These are phyloP conservation scores for Linaria vulgaris DNA, from an alignment of 257 asterid species.

Conservation along the genomic window DNA sequence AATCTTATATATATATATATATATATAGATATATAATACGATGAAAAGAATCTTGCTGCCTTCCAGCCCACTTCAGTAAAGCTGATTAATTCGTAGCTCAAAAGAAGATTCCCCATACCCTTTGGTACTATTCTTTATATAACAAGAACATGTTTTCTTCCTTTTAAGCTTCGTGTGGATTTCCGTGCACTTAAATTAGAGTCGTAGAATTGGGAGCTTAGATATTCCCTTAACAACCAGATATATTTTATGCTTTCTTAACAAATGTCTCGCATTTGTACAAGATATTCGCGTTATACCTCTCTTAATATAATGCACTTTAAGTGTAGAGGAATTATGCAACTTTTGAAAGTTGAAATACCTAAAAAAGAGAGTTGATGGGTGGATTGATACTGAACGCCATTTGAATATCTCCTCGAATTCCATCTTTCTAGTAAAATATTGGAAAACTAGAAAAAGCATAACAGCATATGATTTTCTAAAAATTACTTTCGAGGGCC, in stretches of 20 bases:
- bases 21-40: background rate
- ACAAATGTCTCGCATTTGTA: slow-evolving; percentile 47
- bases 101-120: slow-evolving; percentile 73
- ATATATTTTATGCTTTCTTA: slow-evolving; percentile 39
- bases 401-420: slow-evolving; percentile 71
- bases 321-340: slow-evolving; percentile 53
- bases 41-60: slow-evolving; percentile 65
- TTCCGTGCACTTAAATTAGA: slow-evolving; percentile 46
- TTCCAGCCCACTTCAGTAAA: slow-evolving; percentile 83
- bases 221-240: slow-evolving; percentile 65
- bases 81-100: slow-evolving; percentile 48
- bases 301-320: slow-evolving; percentile 35
- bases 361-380: slow-evolving; percentile 38
- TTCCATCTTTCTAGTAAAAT: background rate
- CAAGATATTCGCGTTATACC: slow-evolving; percentile 56
- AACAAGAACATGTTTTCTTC: slow-evolving; percentile 36
- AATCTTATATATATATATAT: too few species aligned
- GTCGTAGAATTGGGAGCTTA: slow-evolving; percentile 58
- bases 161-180: slow-evolving; percentile 52
- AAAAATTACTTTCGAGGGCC: background rate
- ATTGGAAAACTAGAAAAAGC: background rate
- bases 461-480: background rate
- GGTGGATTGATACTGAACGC: slow-evolving; percentile 55
- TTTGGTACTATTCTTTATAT: slow-evolving; percentile 48
- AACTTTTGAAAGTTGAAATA: slow-evolving; percentile 64